Base-by-base conservation (phyloP, 306 rosid genomes). In the Ziziphus jujuba region DNA sequence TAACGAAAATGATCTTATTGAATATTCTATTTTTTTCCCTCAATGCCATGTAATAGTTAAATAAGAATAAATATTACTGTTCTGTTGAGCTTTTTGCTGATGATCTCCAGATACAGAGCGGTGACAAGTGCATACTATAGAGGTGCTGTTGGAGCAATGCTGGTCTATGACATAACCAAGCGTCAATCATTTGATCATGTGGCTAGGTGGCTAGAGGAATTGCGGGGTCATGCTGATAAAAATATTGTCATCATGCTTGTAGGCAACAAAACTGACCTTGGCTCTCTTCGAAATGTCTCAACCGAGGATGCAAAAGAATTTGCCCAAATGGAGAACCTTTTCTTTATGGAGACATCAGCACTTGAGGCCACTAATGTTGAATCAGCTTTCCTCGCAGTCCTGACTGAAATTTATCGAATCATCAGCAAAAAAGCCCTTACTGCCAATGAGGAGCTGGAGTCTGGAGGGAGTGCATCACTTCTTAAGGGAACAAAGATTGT, bases 121-220 rank as follows among this genome's bases (percentile, higher is more conserved):
- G 92, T 93, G 82, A 93, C 99, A 44, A 87, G 92, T 53, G 99
- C 99, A 9, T 93, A 93, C 73, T 93, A 93, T 70, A 84, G 99
- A 77, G 99, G 99, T 36, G 95, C 97, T 22, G 92, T 78, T 6
- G 99, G 99, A 6, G 97, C 99, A 0, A 83, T 93, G 84, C 84
- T 93, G 56, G 91, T 89, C 62, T 93, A 93, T 50, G 99, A 93
- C 86, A 83, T 93, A 59, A 80, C 90, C 61, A 93, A 80, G 66
- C 90, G 85, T 31, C 89, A 79, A 55, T 34, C 91, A 50, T 93
- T 93, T 56, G 89, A 90, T 58, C 95, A 93, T 58, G 83, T 88
- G 6, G 78, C 86, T 11, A 85, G 76, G 77, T 93, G 99, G 99
- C 67, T 93, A 35, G 91, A 90, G 17, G 99, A 93, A 75, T 72